Base-by-base conservation (phyloP, 306 rosid genomes). In the Rosa chinensis region DNA sequence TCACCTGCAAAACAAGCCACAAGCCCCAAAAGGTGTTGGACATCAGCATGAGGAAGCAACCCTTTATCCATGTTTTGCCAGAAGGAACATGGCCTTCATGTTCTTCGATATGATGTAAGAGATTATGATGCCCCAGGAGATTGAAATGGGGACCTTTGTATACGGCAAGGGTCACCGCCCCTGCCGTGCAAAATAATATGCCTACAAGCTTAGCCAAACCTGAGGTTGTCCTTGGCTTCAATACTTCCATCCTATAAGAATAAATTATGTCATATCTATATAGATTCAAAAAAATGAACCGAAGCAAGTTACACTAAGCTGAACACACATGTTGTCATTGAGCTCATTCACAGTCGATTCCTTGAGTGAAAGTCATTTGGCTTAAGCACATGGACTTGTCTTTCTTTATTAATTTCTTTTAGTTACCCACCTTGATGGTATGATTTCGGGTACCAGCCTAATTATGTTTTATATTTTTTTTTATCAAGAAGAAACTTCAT, bases 1-100 rank as follows among this genome's bases (percentile, higher is more conserved):
- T 28, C 85, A 94, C 98, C 91, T 94, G 97, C 0, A 92, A 79
- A 42, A 94, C 97, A 85, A 94, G 90, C 92, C 94, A 94, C 10
- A 87, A 28, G 55, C 88, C 94, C 94, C 96, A 94, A 37, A 81
- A 86, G 76, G 76, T 77, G 84, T 85, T 94, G 76, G 98, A 86
- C 77, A 88, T 81, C 35, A 94, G 93, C 93, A 89, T 85, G 80
- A 94, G 85, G 83, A 89, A 90, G 87, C 96, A 90, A 69, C 98
- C 98, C 82, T 92, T 92, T 1, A 90, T 74, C 98, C 98, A 94
- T 53, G 88, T 81, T 23, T 72, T 73, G 8, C 73, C 43, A 23
- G 90, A 79, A 44, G 80, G 37, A 84, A 18, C 55, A 16, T 35
- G 88, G 59, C 43, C 45, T 8, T 71, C 68, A 32, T 59, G 58